Evolutionary conservation across 2,329 filamentous ascomycete genomes (phyloP).

Genomic region (Colletotrichum aenigma): DNA sequence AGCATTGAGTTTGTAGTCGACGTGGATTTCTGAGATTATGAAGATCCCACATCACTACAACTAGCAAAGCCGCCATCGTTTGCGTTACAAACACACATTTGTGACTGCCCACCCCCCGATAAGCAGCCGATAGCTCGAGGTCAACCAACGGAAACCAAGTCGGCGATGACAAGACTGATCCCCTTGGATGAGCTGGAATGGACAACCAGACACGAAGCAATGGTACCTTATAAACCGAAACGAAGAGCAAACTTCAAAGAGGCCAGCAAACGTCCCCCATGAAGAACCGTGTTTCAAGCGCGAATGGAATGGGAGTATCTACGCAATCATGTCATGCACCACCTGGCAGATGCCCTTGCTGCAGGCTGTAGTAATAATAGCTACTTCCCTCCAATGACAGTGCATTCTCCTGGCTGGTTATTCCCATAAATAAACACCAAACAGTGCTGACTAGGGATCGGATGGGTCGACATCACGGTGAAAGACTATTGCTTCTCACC

Average conservation of each 20-base stretch:
- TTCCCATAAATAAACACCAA: background rate
- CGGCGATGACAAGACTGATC: background rate
- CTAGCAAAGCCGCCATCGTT: too few species aligned
- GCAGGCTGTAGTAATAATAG: too few species aligned
- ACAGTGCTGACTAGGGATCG: background rate
- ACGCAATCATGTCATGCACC: too few species aligned
- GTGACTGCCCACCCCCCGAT: too few species aligned
- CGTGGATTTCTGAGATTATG: accelerated
- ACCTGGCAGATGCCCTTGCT: too few species aligned
- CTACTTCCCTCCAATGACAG: background rate
- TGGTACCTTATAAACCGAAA: background rate
- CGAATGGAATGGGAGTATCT: background rate
- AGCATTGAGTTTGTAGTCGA: background rate
- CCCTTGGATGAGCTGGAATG: accelerated
- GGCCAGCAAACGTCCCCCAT: background rate
- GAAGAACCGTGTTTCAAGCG: background rate
- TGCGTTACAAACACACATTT: too few species aligned
- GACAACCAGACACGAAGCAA: background rate
- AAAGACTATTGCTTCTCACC: background rate
- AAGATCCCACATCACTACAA: background rate
- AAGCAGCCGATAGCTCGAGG: background rate
- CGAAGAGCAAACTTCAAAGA: background rate
- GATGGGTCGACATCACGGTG: background rate
- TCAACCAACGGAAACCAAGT: background rate
- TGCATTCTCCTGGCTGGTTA: background rate